These are phyloP conservation scores for Saccharomycopsis guyanensis DNA, from an alignment of 805 yeast genomes.

Conservation along the genomic window DNA sequence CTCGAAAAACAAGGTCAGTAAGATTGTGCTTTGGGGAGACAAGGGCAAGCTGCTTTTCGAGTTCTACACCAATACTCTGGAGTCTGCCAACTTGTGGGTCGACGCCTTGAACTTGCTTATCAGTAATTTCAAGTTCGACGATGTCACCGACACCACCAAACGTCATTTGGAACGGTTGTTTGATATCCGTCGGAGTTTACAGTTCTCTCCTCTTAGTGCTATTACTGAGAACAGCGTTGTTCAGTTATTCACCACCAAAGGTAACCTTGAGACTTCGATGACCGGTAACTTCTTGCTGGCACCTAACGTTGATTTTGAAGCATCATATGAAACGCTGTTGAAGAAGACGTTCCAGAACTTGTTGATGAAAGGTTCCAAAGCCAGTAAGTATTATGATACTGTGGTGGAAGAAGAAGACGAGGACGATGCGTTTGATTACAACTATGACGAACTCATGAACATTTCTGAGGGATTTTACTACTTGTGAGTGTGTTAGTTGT, in stretches of 20 bases:
- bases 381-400: background rate
- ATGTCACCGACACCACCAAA: conserved; percentile 14
- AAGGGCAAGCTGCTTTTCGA: conserved; percentile 2
- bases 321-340: background rate
- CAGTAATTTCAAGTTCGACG: conserved; percentile 8
- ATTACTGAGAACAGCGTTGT: conserved; percentile 7
- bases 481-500: no score
- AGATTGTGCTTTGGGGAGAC: conserved; percentile 8
- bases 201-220: conserved; percentile 14
- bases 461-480: conserved; percentile 17
- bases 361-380: background rate
- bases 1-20: conserved; percentile 13
- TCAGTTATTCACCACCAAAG: conserved; percentile 8
- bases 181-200: conserved; percentile 14
- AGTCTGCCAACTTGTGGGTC: conserved; percentile 14
- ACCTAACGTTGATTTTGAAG: conserved; percentile 5
- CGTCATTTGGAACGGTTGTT: conserved; percentile 16
- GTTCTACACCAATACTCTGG: conserved; percentile 14
- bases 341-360: background rate
- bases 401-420: background rate
- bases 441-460: conserved; percentile 14
- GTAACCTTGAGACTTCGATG: background rate
- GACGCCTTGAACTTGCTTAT: conserved; percentile 16
- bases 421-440: conserved; percentile 11
- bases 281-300: conserved; percentile 11